Evolutionary conservation across 108 stramenopile species (phyloP), one percentile per base, ranked within the genome.

Genomic region (Cylindrotheca fusiformis): DNA sequence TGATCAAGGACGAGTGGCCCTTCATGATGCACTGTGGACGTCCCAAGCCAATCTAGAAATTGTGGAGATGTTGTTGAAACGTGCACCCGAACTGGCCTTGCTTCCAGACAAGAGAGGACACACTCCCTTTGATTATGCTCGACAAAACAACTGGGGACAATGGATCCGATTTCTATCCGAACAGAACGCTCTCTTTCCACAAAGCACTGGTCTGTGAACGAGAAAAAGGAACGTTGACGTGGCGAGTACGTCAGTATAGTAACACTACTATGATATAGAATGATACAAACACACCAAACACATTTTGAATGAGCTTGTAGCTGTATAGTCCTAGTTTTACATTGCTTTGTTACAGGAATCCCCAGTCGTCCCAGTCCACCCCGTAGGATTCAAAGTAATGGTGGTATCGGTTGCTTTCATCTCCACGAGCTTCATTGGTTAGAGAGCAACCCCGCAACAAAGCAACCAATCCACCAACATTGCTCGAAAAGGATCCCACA

Each of bases 1-100:
- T 68, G 87, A 93, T 52, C 80, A 72, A 72, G 91, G 91, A 17
- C 70, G 88, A 23, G 87, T 75, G 1, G 76, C 85, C 19, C 72
- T 87, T 52, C 91, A 93, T 62, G 91, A 93, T 65, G 78, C 82
- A 3, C 85, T 79, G 60, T 93, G 91, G 91, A 65, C 54, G n/a
- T 29, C 74, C 61, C 14, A 54, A 18, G 69, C 76, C 6, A 53
- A 76, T 2, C 30, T 65, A 21, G 65, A 69, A 25, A 54, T 71
- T 14, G 49, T 60, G 41, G 24, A 71, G 20, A 23, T 32, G 25
- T 12, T 76, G 3, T 36, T 74, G 21, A 51, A 69, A 41, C 29
- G 24, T 6, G 48, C 69, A 32, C 82, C 86, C 12, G 71, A 67
- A 57, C 46, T 79, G 36, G 48, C 81, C 1, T 47, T 65, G 5